These are phyloP conservation scores for Fusarium sambucinum DNA, from an alignment of 2,329 filamentous ascomycete species.

Conservation along the genomic window DNA sequence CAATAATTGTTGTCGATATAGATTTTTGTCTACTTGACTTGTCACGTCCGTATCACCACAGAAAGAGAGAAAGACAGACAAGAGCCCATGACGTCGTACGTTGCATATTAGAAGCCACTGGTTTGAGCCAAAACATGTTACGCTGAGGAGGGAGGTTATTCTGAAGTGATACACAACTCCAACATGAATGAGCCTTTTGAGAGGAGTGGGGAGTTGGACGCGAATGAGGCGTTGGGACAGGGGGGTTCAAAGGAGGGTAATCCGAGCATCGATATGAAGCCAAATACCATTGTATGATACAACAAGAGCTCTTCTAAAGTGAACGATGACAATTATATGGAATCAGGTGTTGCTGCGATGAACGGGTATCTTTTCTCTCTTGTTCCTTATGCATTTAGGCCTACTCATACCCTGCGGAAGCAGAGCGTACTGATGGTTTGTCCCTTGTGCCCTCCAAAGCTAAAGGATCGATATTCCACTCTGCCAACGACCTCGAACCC, in stretches of 20 bases:
- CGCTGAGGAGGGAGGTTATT: conserved; percentile 13
- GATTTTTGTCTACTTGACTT: conserved; percentile 37
- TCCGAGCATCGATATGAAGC: conserved; percentile 34
- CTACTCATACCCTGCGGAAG: conserved; percentile 67
- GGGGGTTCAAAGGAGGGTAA: conserved; percentile 14
- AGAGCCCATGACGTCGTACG: conserved; percentile 34
- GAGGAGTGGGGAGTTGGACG: conserved; percentile 1
- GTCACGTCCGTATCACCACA: conserved; percentile 35
- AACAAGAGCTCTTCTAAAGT: conserved; percentile 40
- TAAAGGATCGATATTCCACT: conserved; percentile 87
- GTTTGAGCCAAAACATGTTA: conserved; percentile 26
- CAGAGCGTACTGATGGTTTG: conserved; percentile 90
- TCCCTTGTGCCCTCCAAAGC: conserved; percentile 88
- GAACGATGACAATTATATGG: conserved; percentile 40
- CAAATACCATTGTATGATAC: conserved; percentile 47
- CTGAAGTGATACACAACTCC: conserved; percentile 25
- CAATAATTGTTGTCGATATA: conserved; percentile 62
- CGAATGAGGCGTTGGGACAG: conserved; percentile 15
- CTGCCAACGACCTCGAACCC: conserved; percentile 72
- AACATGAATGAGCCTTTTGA: conserved; percentile 14
- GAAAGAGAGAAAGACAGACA: conserved; percentile 29
- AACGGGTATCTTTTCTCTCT: conserved; percentile 34
- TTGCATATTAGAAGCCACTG: conserved; percentile 45
- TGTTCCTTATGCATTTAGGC: not conserved
- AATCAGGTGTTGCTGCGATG: conserved; percentile 29